Evolutionary conservation across 129 eudicot genomes (phyloP).

Genomic region (Escallonia herrerae): DNA sequence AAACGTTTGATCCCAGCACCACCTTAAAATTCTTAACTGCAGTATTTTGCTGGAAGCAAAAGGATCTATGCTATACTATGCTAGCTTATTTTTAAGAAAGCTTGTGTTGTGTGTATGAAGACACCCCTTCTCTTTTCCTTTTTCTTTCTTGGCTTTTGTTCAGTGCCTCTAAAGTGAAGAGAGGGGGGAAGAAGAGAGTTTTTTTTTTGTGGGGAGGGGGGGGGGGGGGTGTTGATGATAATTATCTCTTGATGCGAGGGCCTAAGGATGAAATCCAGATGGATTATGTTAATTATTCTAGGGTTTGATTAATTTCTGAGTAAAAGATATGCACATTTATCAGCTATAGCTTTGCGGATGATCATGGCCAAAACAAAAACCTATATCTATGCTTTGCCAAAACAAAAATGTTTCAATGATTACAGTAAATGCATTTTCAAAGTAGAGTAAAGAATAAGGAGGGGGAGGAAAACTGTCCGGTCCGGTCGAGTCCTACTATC

Average conservation of each 20-base stretch:
- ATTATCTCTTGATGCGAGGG: slow-evolving; percentile 17
- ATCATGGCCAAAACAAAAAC: too few species aligned
- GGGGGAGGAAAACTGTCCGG: too few species aligned
- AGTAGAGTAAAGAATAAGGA: too few species aligned
- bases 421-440: too few species aligned
- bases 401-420: too few species aligned
- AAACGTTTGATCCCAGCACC: slow-evolving; percentile 49
- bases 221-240: slow-evolving; percentile 20
- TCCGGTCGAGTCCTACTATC: too few species aligned
- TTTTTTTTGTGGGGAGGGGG: too few species aligned
- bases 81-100: slow-evolving; percentile 17
- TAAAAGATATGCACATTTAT: not conserved
- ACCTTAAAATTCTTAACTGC: slow-evolving; percentile 10
- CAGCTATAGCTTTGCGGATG: too few species aligned
- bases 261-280: slow-evolving; percentile 5
- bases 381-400: too few species aligned
- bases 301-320: slow-evolving; percentile 15
- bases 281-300: slow-evolving; percentile 6
- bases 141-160: not conserved
- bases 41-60: slow-evolving; percentile 17
- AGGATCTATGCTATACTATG: slow-evolving; percentile 9
- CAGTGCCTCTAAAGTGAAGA: slow-evolving; percentile 20
- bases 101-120: slow-evolving; percentile 35
- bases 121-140: not conserved
- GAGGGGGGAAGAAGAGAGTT: slow-evolving; percentile 3